Evolutionary conservation across 768 basidiomycete genomes (phyloP).

Genomic region (Termitomyces sp.): DNA sequence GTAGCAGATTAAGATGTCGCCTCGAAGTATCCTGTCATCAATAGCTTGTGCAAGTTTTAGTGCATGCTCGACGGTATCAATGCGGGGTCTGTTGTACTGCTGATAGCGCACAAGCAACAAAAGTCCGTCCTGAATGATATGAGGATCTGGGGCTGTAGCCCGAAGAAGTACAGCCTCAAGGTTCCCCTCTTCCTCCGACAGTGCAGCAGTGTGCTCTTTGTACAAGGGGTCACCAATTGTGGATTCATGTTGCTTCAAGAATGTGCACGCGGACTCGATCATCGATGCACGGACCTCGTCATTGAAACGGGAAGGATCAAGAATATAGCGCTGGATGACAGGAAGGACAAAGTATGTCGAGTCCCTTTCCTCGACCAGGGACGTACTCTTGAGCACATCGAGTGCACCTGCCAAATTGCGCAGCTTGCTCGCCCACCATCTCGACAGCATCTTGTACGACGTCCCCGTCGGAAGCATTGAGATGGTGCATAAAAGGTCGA

Average conservation of each 20-base stretch:
- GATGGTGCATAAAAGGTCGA: too few relatives aligned
- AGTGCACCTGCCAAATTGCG: slow-evolving; percentile 5
- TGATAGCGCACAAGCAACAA: slow-evolving; percentile 10
- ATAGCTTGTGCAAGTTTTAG: neutral
- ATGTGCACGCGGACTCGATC: neutral
- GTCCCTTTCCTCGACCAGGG: slow-evolving; percentile 1
- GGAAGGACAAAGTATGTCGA: slow-evolving; percentile 15
- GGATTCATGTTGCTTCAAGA: slow-evolving; percentile 15
- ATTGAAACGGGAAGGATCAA: too few relatives aligned
- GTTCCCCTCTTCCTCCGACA: slow-evolving; percentile 16
- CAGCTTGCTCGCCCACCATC: neutral
- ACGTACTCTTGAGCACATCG: slow-evolving; percentile 2
- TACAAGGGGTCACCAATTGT: slow-evolving; percentile 12
- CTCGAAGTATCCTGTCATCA: neutral
- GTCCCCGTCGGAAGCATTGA: too few relatives aligned
- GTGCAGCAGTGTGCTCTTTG: neutral
- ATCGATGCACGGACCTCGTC: too few relatives aligned
- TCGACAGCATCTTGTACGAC: too few relatives aligned
- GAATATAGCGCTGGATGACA: too few relatives aligned
- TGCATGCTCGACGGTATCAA: slow-evolving; percentile 9
- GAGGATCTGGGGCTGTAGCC: neutral
- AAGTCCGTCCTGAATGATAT: neutral
- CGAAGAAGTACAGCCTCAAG: slow-evolving; percentile 18
- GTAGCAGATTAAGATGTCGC: neutral
- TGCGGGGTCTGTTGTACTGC: slow-evolving; percentile 11